These are phyloP conservation scores for Trichoderma sp. DNA, from an alignment of 2,329 filamentous ascomycete species.

Conservation along the genomic window DNA sequence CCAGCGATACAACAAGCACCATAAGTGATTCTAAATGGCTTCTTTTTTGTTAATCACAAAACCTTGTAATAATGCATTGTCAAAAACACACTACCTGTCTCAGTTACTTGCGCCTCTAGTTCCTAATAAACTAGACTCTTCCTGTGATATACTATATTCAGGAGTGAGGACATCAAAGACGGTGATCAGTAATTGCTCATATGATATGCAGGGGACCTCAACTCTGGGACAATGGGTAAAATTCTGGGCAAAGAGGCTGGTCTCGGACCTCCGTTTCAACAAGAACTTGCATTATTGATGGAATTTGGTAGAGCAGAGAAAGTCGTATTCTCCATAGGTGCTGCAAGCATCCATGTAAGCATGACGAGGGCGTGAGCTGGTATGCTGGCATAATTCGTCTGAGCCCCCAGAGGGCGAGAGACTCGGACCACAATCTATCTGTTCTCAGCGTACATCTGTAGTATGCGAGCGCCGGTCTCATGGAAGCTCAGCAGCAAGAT, in stretches of 20 bases:
- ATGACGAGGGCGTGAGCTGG: background rate
- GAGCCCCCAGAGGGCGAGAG: background rate
- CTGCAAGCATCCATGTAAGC: slow-evolving; percentile 3
- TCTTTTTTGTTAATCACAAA: too few species aligned
- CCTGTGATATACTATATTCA: too few species aligned
- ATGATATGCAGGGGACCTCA: too few species aligned
- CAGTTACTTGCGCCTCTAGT: too few species aligned
- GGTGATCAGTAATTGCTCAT: too few species aligned
- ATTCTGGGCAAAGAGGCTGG: background rate
- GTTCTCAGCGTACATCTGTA: slow-evolving; percentile 7
- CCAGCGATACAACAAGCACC: too few species aligned
- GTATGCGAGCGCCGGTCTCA: background rate
- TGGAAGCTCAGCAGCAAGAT: background rate
- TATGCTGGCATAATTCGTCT: background rate
- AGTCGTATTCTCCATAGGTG: background rate
- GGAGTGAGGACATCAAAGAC: too few species aligned
- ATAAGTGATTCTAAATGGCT: too few species aligned
- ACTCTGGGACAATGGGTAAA: too few species aligned
- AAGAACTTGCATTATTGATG: background rate
- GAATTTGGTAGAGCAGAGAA: background rate
- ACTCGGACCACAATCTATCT: background rate
- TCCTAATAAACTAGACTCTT: too few species aligned
- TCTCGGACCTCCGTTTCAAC: background rate
- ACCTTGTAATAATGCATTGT: too few species aligned
- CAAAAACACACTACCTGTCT: too few species aligned